Conservation (phyloP, 225 moss, liverwort and hornwort genomes). For the Bryum argenteum region DNA sequence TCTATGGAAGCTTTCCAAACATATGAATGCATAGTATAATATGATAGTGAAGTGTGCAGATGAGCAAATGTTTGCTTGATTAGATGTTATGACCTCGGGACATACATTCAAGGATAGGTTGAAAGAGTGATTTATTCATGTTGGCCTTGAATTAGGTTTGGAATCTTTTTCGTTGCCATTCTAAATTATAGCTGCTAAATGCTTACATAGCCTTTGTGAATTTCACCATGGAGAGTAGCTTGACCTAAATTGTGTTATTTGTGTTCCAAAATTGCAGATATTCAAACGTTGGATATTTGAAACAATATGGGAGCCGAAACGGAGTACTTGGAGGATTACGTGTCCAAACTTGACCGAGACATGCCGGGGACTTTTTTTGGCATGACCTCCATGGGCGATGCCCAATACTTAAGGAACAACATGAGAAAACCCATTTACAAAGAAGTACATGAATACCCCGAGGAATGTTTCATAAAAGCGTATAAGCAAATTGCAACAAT, state of each 20-base stretch:
- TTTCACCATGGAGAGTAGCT: too few species aligned
- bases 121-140: too few species aligned
- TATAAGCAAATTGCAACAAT: conserved; percentile 36
- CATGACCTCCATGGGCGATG: conserved; percentile 52
- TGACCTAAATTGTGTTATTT: not conserved
- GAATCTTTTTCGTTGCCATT: too few species aligned
- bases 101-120: too few species aligned
- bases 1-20: not conserved
- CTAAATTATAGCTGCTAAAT: too few species aligned
- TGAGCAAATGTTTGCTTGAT: too few species aligned
- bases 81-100: too few species aligned
- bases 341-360: conserved; percentile 25
- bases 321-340: conserved; percentile 38
- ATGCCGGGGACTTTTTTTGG: conserved; percentile 55
- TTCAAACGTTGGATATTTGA: not conserved
- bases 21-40: not conserved
- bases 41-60: not conserved
- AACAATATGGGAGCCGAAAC: not conserved
- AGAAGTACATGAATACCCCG: conserved; percentile 31
- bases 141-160: too few species aligned
- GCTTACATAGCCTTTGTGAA: not conserved
- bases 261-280: fast-evolving
- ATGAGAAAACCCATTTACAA: conserved; percentile 26
- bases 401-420: conserved; percentile 32
- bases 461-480: conserved; percentile 36